Conservation (phyloP, 257 asterid species). For the Ballota nigra region DNA sequence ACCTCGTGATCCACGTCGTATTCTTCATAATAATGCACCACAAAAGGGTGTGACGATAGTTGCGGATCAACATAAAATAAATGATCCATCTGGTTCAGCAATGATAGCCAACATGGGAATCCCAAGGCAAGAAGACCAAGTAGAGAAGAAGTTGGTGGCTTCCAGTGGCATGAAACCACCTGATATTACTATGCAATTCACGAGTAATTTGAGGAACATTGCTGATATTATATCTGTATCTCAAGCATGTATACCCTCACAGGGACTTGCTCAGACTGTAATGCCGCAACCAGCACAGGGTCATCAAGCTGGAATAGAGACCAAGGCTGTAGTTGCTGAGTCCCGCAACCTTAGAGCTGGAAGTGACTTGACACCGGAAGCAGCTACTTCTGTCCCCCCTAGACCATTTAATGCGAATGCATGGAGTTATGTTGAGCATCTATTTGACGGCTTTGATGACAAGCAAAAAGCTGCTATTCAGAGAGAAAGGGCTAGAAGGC, state of each 20-base stretch:
- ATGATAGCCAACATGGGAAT: slow-evolving; percentile 31
- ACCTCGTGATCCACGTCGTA: slow-evolving; percentile 96
- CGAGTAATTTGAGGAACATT: slow-evolving; percentile 65
- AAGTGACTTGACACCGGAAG: slow-evolving; percentile 42
- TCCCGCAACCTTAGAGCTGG: slow-evolving; percentile 40
- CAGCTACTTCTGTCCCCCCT: slow-evolving; percentile 48
- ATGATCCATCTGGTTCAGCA: slow-evolving; percentile 36
- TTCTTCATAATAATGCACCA: slow-evolving; percentile 53
- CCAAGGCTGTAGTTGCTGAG: slow-evolving; percentile 33
- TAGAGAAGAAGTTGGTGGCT: slow-evolving; percentile 40
- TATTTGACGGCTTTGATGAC: slow-evolving; percentile 85
- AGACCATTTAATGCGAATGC: slow-evolving; percentile 65
- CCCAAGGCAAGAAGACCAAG: slow-evolving; percentile 51
- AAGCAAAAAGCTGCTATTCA: slow-evolving; percentile 89
- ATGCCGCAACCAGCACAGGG: slow-evolving; percentile 38
- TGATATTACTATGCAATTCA: slow-evolving; percentile 75
- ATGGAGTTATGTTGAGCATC: slow-evolving; percentile 83
- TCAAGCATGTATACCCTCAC: slow-evolving; percentile 42
- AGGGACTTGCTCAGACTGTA: slow-evolving; percentile 39
- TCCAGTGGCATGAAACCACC: slow-evolving; percentile 48
- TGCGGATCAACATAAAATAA: slow-evolving; percentile 48
- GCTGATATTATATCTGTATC: slow-evolving; percentile 72
- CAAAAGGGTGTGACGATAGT: slow-evolving; percentile 43
- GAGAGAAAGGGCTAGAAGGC: slow-evolving; percentile 88
- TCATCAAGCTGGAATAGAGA: slow-evolving; percentile 40